phyloP scores from a whole-genome alignment of 441 rosid genomes.

The Dalechampia spathulata region DNA sequence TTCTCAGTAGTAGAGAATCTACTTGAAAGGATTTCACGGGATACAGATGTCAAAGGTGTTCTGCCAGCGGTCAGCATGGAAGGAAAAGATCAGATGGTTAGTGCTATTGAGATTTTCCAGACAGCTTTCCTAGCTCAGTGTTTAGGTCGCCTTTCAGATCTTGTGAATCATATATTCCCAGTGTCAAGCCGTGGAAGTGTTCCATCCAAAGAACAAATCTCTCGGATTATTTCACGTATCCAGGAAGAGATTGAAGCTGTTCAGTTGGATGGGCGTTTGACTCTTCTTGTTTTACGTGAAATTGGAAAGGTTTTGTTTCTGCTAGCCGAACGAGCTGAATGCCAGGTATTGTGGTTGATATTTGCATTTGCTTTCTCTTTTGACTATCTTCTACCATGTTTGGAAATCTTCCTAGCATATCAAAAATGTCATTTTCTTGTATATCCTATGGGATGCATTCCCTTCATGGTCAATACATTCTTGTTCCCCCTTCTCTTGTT shows the following conservation, averaged over 20 bases:
- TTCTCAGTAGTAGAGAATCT: slow-evolving; percentile 73
- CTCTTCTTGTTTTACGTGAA: slow-evolving; percentile 85
- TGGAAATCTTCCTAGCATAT: too few species aligned
- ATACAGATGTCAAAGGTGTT: slow-evolving; percentile 89
- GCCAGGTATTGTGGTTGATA: slow-evolving; percentile 51
- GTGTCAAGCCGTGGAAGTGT: slow-evolving; percentile 90
- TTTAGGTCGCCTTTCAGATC: slow-evolving; percentile 79
- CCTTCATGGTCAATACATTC: too few species aligned
- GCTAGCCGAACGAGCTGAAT: slow-evolving; percentile 84
- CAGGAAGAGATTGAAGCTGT: slow-evolving; percentile 95
- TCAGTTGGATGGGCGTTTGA: slow-evolving; percentile 78
- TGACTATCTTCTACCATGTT: too few species aligned
- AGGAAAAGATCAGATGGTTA: slow-evolving; percentile 74
- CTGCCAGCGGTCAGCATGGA: slow-evolving; percentile 68
- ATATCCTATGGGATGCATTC: too few species aligned
- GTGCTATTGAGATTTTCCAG: slow-evolving; percentile 80
- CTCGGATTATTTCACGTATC: slow-evolving; percentile 68
- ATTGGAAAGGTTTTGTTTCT: slow-evolving; percentile 75
- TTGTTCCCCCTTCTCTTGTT: too few species aligned
- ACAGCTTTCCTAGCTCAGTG: slow-evolving; percentile 75
- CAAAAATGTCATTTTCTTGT: too few species aligned
- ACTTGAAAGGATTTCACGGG: slow-evolving; percentile 71
- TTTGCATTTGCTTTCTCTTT: neutral
- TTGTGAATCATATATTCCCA: slow-evolving; percentile 78
- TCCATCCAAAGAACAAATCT: slow-evolving; percentile 86